These are phyloP conservation scores for Malus hybrid DNA, from an alignment of 331 rosid genomes.

Conservation along the genomic window DNA sequence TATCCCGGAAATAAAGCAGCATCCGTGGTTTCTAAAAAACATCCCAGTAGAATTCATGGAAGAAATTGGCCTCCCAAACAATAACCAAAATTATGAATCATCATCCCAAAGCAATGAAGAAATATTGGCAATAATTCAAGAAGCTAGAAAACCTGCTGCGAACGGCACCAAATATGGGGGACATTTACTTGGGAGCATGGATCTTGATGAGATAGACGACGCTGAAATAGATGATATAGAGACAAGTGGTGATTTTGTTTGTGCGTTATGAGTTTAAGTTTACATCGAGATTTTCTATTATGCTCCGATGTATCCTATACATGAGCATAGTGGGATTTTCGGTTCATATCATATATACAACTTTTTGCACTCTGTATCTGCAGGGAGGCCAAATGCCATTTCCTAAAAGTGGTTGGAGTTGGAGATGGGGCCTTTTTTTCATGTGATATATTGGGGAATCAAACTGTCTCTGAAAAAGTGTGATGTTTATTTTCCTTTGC, in stretches of 20 bases:
- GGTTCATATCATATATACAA: background rate
- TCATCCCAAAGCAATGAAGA: slow-evolving; percentile 46
- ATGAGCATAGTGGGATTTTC: too few species aligned
- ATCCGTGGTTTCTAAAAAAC: slow-evolving; percentile 64
- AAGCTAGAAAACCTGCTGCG: slow-evolving; percentile 43
- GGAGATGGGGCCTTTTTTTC: background rate
- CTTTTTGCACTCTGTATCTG: slow-evolving; percentile 1
- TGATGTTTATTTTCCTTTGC: background rate
- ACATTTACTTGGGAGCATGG: slow-evolving; percentile 63
- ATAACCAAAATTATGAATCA: slow-evolving; percentile 9
- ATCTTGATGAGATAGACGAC: slow-evolving; percentile 81
- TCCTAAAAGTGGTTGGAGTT: background rate
- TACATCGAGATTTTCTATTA: too few species aligned
- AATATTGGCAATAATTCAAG: slow-evolving; percentile 61
- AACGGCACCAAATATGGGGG: slow-evolving; percentile 51
- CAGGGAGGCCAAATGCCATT: background rate
- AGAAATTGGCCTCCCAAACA: slow-evolving; percentile 23
- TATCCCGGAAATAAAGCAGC: slow-evolving; percentile 74
- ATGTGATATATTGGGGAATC: slow-evolving; percentile 2
- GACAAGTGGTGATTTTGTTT: slow-evolving; percentile 86
- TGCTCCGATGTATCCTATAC: too few species aligned
- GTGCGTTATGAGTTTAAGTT: slow-evolving; percentile 31
- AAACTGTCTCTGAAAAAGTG: background rate
- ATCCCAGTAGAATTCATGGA: slow-evolving; percentile 69
- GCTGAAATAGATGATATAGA: slow-evolving; percentile 82